Evolutionary conservation across 768 basidiomycete genomes (phyloP).

Genomic region (Leccinum pellstonianum): DNA sequence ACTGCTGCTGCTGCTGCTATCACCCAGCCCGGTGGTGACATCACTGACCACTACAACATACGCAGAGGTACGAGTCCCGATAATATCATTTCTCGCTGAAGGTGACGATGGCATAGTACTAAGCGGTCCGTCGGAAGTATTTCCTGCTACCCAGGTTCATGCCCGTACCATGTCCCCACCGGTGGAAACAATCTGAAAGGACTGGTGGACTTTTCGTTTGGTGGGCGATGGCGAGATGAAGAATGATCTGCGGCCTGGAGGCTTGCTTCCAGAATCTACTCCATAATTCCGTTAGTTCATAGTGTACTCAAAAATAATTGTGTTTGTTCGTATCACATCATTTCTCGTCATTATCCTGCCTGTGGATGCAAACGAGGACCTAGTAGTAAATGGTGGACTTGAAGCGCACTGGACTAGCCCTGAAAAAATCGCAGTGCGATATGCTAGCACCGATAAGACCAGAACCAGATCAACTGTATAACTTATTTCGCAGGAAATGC

Average conservation of each 20-base stretch:
- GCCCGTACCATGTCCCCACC: not conserved
- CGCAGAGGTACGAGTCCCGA: not conserved
- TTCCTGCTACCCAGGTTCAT: not conserved
- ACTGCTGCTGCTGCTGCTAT: not conserved
- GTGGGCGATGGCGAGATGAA: not conserved
- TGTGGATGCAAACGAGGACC: not conserved
- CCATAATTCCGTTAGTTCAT: not conserved
- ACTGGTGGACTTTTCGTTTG: not conserved
- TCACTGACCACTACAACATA: not conserved
- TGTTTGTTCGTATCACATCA: not conserved
- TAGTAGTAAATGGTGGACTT: not conserved
- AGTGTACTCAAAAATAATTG: not conserved
- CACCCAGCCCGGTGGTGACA: not conserved
- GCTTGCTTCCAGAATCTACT: not conserved
- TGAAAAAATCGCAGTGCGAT: not conserved
- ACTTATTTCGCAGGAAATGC: not conserved
- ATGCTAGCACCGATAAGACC: not conserved
- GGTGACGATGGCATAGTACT: not conserved
- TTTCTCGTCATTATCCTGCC: not conserved
- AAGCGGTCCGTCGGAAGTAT: too few species aligned
- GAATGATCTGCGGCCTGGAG: not conserved
- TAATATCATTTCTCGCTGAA: not conserved
- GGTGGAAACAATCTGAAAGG: not conserved
- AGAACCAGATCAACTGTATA: not conserved
- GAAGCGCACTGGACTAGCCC: not conserved